Percentiles rank a stretch among this genome's conserved stretches.
phyloP scores from a whole-genome alignment of 1,139 yeast genomes.

The Hyphopichia burtonii region DNA sequence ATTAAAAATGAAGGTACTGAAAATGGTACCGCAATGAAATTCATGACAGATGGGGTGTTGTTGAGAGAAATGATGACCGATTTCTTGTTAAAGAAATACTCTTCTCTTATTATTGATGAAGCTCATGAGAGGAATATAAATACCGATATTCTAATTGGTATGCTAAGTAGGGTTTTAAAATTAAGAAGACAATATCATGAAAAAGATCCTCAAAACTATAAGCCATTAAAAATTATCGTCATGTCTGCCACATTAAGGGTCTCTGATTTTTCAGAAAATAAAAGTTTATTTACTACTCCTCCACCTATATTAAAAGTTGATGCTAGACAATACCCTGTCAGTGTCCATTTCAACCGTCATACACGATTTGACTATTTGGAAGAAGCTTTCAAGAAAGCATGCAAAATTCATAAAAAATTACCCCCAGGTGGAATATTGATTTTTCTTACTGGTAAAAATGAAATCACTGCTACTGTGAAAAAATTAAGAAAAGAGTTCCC shows the following conservation, averaged over 20 bases:
- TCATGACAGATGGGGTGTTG: slow-evolving; percentile 98
- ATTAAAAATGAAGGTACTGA: slow-evolving; percentile 51
- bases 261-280: slow-evolving; percentile 85
- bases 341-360: slow-evolving; percentile 82
- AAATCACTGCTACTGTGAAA: slow-evolving; percentile 75
- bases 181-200: slow-evolving; percentile 61
- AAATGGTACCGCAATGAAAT: slow-evolving; percentile 73
- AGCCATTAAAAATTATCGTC: slow-evolving; percentile 66
- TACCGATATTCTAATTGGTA: slow-evolving; percentile 93
- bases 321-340: slow-evolving; percentile 93
- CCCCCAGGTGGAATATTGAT: slow-evolving; percentile 95
- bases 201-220: slow-evolving; percentile 45
- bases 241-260: slow-evolving; percentile 98
- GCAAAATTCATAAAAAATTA: slow-evolving; percentile 79
- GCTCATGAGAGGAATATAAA: slow-evolving; percentile 97
- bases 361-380: slow-evolving; percentile 80
- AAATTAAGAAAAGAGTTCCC: slow-evolving; percentile 71
- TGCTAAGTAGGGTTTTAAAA: slow-evolving; percentile 82
- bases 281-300: slow-evolving; percentile 62
- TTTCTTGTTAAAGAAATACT: slow-evolving; percentile 74
- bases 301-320: slow-evolving; percentile 93
- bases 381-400: slow-evolving; percentile 81
- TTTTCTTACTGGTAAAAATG: slow-evolving; percentile 93
- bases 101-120: slow-evolving; percentile 88
- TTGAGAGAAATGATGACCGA: slow-evolving; percentile 91